Base-by-base conservation (phyloP, 306 rosid genomes). In the Dalbergia cultrata region DNA sequence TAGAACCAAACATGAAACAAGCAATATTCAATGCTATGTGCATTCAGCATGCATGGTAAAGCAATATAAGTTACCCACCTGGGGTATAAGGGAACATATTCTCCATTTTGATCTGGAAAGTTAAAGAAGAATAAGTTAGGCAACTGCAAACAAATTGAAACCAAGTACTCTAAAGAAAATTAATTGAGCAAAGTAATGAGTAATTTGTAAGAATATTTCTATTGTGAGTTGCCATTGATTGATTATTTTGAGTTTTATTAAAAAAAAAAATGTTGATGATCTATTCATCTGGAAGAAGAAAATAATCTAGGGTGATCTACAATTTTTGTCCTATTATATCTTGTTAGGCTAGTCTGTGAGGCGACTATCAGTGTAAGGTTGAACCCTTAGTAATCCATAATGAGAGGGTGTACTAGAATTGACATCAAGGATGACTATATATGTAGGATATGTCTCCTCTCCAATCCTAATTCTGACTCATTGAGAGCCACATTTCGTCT, bases 91-190 rank as follows among this genome's bases (percentile, higher is more conserved):
- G 88, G 75, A 52, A 65, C 84, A 80, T 76, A 92, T 64, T 13
- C 68, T 72, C 89, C 92, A 53, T 80, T 77, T 83, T 53, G 74
- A 89, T 92, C 98, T 90, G 90, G 65, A 82, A 83, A 69, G 12
- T 58, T n/a, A 6, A 50, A 70, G 67, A 80, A 49, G 83, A 64
- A 13, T 16, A 73, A 74, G 44, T 72, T 19, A 79, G 21, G 37
- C 14, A 73, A 21, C 37, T 37, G 35, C 65, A 67, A 19, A 65
- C 58, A 70, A 44, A 14, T 22, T 33, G 41, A 54, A 8, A 22
- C 33, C n/a, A 70, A 33, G 45, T 65, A 26, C 18, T 12, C 11
- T 8, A 26, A 49, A 45, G n/a, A 45, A 41, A 33, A 37, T 49
- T 35, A 19, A 67, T 47, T 63, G 19, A 44, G 31, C 31, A 26